Base-by-base conservation (phyloP, 805 yeast genomes). In the Kregervanrija delftensis region DNA sequence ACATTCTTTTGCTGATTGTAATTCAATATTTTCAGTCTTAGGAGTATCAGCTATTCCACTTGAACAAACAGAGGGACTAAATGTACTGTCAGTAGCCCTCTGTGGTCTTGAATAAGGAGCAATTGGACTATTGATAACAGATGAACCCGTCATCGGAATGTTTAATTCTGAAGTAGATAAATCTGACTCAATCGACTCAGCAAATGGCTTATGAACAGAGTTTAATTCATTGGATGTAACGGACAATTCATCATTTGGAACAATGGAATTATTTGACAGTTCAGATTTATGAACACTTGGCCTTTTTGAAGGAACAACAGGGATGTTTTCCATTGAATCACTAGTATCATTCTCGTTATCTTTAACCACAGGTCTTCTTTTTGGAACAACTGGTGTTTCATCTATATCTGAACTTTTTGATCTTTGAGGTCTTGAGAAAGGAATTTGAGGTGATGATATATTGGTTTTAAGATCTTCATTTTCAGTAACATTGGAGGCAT, bases 341-440 rank as follows among this genome's bases (percentile, higher is more conserved):
- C 22, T 33, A 11, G 33, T 33, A 8, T 37, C 33, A 30, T 43
- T 36, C 11, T 35, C 35, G 11, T n/a, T 30, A 14, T 34, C 41
- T 16, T 28, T 17, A 11, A 13, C 5, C n/a, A 30, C 9, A 22
- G 58, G 57, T 39, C 58, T 47, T 13, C 46, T 32, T 3, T 46
- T 38, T 30, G 57, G 57, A 8, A 51, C 9, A 4, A n/a, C 34
- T 1, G 59, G 61, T 30, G n/a, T 3, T 16, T 11, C 16, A 10
- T 33, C 30, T 6, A 16, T 32, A 3, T 16, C 34, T 3, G 33
- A 13, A 15, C 22, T 35, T 14, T 12, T 30, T 31, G 32, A 17
- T 22, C 41, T 40, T 34, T 37, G 9, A 31, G 41, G 37, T 14
- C 42, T 14, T 10, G 44, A 39, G 11, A 42, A 28, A 11, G 48